Conservation (phyloP, 2,329 filamentous ascomycete genomes). For the Penicillium glabrum region DNA sequence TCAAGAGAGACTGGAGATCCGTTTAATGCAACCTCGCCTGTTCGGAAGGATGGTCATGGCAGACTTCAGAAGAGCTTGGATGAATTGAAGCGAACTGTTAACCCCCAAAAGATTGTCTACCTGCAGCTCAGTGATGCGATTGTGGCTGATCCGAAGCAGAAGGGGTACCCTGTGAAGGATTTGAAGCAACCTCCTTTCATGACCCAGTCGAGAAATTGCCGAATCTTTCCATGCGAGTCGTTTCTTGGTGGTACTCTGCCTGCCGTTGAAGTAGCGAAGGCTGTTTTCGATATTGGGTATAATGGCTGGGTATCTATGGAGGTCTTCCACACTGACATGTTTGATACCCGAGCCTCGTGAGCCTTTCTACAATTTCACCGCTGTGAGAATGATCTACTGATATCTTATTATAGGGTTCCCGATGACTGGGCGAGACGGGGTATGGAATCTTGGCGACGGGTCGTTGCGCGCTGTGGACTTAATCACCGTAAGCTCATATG, state of each 20-base stretch:
- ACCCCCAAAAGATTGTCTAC: conserved; percentile 13
- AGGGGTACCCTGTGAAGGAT: conserved; percentile 13
- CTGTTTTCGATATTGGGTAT: conserved; percentile 14
- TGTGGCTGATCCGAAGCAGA: conserved; percentile 16
- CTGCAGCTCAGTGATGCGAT: conserved; percentile 23
- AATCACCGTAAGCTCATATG: not conserved
- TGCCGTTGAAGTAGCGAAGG: conserved; percentile 14
- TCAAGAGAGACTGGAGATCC: conserved; percentile 18
- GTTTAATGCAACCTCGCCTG: conserved; percentile 11
- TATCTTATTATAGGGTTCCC: conserved; percentile 2
- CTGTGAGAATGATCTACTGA: not conserved
- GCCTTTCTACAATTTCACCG: not conserved
- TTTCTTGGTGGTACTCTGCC: conserved; percentile 15
- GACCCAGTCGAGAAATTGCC: conserved; percentile 23
- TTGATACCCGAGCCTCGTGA: conserved; percentile 2
- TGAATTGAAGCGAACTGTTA: conserved; percentile 14
- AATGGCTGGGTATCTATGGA: conserved; percentile 19
- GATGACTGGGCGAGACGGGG: conserved; percentile 9
- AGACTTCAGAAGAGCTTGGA: conserved; percentile 11
- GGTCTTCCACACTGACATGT: conserved; percentile 15
- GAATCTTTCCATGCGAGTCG: conserved; percentile 20
- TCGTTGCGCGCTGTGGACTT: conserved; percentile 6
- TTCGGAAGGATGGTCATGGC: conserved; percentile 5
- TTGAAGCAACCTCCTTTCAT: conserved; percentile 19
- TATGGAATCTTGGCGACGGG: conserved; percentile 6